Evolutionary conservation across 2,329 filamentous ascomycete genomes (phyloP).

Genomic region (Ceratocystis cubensis): DNA sequence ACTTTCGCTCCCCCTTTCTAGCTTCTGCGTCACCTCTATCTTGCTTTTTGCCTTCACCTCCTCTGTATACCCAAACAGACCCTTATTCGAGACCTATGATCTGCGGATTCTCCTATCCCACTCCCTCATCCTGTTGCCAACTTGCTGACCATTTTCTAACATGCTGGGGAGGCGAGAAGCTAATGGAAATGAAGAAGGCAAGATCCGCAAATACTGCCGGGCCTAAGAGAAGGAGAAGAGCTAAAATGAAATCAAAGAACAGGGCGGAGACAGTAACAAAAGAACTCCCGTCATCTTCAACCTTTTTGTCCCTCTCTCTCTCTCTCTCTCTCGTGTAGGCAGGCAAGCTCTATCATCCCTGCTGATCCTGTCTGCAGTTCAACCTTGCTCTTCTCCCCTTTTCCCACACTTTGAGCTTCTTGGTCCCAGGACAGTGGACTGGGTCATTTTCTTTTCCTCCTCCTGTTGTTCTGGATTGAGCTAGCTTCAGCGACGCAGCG

Average conservation of each 20-base stretch:
- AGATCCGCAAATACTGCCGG: too few species aligned
- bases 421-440: slow-evolving; percentile 4
- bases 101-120: not conserved
- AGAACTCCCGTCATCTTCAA: not conserved
- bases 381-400: slow-evolving; percentile 6
- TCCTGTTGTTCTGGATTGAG: not conserved
- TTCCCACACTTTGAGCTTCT: not conserved
- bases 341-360: not conserved
- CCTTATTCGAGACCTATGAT: not conserved
- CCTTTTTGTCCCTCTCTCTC: not conserved
- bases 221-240: not conserved
- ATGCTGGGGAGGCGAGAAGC: not conserved
- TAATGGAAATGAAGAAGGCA: not conserved
- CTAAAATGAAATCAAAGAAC: not conserved
- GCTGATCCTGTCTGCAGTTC: not conserved
- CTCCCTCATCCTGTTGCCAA: not conserved
- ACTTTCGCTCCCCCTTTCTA: not conserved
- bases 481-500: not conserved
- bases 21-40: not conserved
- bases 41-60: not conserved
- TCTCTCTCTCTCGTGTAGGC: not conserved
- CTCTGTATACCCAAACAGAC: not conserved
- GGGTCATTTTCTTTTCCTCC: not conserved
- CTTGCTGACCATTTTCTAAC: not conserved
- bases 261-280: not conserved